These are phyloP conservation scores for Epicoccum nigrum DNA, from an alignment of 2,329 filamentous ascomycete genomes.

Conservation along the genomic window DNA sequence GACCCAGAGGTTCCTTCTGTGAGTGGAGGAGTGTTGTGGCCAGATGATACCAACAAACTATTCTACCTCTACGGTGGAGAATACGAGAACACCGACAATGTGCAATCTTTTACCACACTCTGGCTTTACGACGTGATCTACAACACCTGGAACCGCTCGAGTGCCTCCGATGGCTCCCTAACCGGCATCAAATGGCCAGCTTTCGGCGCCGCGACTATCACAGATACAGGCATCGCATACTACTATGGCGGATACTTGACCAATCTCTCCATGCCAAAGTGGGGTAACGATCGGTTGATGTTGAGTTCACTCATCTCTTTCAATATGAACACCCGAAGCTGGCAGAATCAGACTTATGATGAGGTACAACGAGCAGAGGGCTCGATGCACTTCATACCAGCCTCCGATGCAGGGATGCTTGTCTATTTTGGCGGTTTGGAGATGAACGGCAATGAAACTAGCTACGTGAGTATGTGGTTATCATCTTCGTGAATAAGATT, in stretches of 20 bases:
- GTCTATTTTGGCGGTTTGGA: slow-evolving; percentile 64
- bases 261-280: slow-evolving; percentile 52
- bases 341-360: slow-evolving; percentile 59
- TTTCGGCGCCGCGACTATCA: slow-evolving; percentile 21
- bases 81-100: slow-evolving; percentile 43
- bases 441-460: not conserved
- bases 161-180: slow-evolving; percentile 28
- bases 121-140: slow-evolving; percentile 62
- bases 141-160: slow-evolving; percentile 59
- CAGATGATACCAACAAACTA: slow-evolving; percentile 64
- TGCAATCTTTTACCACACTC: slow-evolving; percentile 48
- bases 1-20: slow-evolving; percentile 58
- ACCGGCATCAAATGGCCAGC: slow-evolving; percentile 21
- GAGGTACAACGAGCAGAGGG: slow-evolving; percentile 61
- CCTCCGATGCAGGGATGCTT: slow-evolving; percentile 62
- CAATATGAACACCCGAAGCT: slow-evolving; percentile 58
- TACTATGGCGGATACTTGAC: slow-evolving; percentile 67
- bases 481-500: not conserved
- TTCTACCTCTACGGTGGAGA: slow-evolving; percentile 67
- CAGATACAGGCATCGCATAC: slow-evolving; percentile 51
- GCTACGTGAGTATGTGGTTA: slow-evolving; percentile 11
- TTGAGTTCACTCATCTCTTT: slow-evolving; percentile 10
- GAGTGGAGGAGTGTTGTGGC: slow-evolving; percentile 58
- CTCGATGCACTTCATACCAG: slow-evolving; percentile 62
- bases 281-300: slow-evolving; percentile 14